phyloP scores from a whole-genome alignment of 2,329 filamentous ascomycete species.

The Neocatenulostroma microsporum region DNA sequence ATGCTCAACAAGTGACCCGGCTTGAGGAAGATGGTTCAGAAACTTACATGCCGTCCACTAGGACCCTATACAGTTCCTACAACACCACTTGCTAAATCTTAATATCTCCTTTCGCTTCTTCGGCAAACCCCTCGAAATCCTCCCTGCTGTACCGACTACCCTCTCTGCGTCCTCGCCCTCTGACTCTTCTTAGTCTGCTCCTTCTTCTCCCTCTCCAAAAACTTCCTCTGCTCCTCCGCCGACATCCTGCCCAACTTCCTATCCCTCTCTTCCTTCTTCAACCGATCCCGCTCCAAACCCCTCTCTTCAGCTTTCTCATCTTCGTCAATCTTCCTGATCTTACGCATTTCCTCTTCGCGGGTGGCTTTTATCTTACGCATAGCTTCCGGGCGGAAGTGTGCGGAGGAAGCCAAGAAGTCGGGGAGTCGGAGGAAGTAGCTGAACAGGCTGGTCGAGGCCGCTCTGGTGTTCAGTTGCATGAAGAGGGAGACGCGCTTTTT shows the following conservation, averaged over 20 bases:
- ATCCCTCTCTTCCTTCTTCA: conserved; percentile 70
- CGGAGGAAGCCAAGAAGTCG: conserved; percentile 66
- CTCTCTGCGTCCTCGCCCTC: conserved; percentile 61
- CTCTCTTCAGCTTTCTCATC: conserved; percentile 59
- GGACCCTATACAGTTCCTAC: too few relatives aligned
- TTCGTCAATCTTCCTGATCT: conserved; percentile 71
- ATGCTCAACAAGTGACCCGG: too few relatives aligned
- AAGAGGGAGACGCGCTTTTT: conserved; percentile 82
- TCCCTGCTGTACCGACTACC: too few relatives aligned
- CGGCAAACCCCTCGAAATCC: too few relatives aligned
- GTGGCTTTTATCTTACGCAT: conserved; percentile 71
- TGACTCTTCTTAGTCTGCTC: conserved; percentile 53
- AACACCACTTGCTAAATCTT: too few relatives aligned
- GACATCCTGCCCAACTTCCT: conserved; percentile 65
- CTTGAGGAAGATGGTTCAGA: too few relatives aligned
- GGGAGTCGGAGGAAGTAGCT: conserved; percentile 70
- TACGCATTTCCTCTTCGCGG: conserved; percentile 71
- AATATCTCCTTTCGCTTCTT: too few relatives aligned
- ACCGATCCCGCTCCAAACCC: conserved; percentile 48
- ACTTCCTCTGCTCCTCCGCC: conserved; percentile 46
- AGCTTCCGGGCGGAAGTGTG: conserved; percentile 83
- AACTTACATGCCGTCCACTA: too few relatives aligned
- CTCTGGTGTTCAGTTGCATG: conserved; percentile 54
- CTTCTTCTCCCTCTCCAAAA: conserved; percentile 77
- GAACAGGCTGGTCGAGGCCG: conserved; percentile 61